Evolutionary conservation across 2,329 filamentous ascomycete species (phyloP).

Genomic region (Microcyclospora tardicrescens): DNA sequence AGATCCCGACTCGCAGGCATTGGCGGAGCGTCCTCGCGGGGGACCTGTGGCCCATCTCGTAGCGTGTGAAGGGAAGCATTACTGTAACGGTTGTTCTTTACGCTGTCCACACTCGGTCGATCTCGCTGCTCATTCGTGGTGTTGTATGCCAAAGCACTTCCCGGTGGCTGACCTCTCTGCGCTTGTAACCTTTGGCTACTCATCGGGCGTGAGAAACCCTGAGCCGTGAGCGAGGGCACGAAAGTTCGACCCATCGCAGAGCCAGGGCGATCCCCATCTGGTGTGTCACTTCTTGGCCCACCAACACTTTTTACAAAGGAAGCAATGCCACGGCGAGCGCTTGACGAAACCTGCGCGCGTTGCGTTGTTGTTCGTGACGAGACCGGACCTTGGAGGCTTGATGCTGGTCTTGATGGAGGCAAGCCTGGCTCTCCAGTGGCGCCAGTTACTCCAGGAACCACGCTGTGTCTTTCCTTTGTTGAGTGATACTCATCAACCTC

Average conservation of each 20-base stretch:
- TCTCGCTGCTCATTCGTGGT: slow-evolving; percentile 10
- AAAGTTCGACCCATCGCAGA: slow-evolving; percentile 63
- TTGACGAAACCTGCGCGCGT: slow-evolving; percentile 5
- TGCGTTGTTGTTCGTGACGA: no score
- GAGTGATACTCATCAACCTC: slow-evolving; percentile 6
- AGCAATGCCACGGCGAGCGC: slow-evolving; percentile 10
- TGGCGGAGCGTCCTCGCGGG: slow-evolving; percentile 33
- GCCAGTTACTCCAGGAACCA: slow-evolving; percentile 27
- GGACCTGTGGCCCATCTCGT: slow-evolving; percentile 21
- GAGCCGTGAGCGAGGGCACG: slow-evolving; percentile 75
- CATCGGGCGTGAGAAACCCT: slow-evolving; percentile 93
- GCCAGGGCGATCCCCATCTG: slow-evolving; percentile 32
- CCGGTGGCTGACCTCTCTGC: slow-evolving; percentile 55
- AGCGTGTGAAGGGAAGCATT: slow-evolving; percentile 40
- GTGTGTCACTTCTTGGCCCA: not conserved
- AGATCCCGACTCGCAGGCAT: slow-evolving; percentile 65
- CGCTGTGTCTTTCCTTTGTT: slow-evolving; percentile 6
- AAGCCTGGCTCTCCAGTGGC: slow-evolving; percentile 36
- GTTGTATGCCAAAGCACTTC: slow-evolving; percentile 10
- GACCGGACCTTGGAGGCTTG: slow-evolving; percentile 13
- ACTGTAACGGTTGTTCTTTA: slow-evolving; percentile 43
- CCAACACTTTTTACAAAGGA: slow-evolving; percentile 6
- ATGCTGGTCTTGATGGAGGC: slow-evolving; percentile 34
- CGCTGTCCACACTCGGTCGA: slow-evolving; percentile 11
- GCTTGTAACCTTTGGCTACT: slow-evolving; percentile 90